A percentile compares a stretch with the other conserved stretches of the same genome.
These are phyloP conservation scores for Citrus medica DNA, from an alignment of 345 rosid genomes.

Conservation along the genomic window DNA sequence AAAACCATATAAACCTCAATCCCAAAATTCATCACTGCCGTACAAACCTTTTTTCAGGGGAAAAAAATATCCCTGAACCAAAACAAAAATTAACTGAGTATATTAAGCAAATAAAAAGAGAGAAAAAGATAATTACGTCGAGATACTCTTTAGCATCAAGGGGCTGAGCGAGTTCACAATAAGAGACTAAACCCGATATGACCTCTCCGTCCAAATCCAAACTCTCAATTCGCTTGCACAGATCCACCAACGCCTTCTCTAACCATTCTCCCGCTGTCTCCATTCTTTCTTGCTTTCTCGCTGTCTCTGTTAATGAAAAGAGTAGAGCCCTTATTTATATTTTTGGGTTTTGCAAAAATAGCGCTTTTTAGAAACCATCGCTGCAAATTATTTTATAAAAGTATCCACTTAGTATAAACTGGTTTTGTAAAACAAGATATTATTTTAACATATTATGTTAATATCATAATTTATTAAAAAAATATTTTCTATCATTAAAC, in stretches of 20 bases:
- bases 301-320: not conserved
- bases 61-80: not conserved
- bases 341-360: not conserved
- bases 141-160: constrained; percentile 94
- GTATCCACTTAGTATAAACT: not conserved
- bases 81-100: not conserved
- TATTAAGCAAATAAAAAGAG: not conserved
- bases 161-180: constrained; percentile 88
- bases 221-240: constrained; percentile 54
- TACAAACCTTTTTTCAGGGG: too few relatives aligned
- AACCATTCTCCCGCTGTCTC: constrained; percentile 73
- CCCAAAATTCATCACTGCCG: too few relatives aligned
- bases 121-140: constrained; percentile 47
- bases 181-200: constrained; percentile 83
- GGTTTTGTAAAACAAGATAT: too few relatives aligned
- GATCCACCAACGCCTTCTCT: constrained; percentile 68
- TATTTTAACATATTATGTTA: too few relatives aligned
- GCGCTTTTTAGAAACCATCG: not conserved
- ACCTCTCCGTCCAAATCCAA: constrained; percentile 70
- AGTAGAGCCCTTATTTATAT: not conserved
- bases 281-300: constrained; percentile 29
- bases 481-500: rapidly evolving
- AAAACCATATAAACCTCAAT: too few relatives aligned
- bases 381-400: not conserved
- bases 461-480: rapidly evolving